Percentiles rank a stretch among this genome's conserved stretches.
These are phyloP conservation scores for Aphanomyces euteiches DNA, from an alignment of 352 stramenopile genomes.

Conservation along the genomic window DNA sequence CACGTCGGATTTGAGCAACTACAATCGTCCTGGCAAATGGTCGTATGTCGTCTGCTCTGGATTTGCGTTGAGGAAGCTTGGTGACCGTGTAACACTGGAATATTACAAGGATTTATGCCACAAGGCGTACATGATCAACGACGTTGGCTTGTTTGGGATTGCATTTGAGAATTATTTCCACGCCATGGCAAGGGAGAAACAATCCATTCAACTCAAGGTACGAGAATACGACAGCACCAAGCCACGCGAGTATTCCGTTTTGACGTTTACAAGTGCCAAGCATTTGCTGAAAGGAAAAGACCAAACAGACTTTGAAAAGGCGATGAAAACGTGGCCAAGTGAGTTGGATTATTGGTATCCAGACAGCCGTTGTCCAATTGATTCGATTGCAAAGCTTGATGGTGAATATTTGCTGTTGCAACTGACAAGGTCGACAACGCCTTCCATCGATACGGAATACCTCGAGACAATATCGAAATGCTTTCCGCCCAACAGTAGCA, in stretches of 20 bases:
- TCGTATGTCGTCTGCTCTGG: neutral
- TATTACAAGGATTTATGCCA: neutral
- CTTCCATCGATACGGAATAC: neutral
- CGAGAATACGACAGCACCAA: neutral
- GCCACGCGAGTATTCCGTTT: neutral
- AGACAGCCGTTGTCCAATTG: neutral
- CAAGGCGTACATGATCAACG: neutral
- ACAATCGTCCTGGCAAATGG: neutral
- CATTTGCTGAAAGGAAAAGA: neutral
- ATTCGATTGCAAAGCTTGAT: neutral
- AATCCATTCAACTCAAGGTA: neutral
- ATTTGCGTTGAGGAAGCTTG: neutral
- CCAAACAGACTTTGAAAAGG: neutral
- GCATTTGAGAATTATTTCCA: neutral
- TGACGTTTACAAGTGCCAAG: neutral
- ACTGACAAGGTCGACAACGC: neutral
- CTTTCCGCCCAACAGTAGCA: neutral
- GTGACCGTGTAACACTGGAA: neutral
- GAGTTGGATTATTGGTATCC: neutral
- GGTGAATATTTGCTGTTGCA: neutral
- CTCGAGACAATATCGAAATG: neutral
- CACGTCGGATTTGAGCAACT: neutral
- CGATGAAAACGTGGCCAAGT: neutral
- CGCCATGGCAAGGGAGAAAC: neutral
- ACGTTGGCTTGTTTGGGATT: neutral